A percentile compares a stretch with the other conserved stretches of the same genome.
phyloP scores from a whole-genome alignment of 176 grass and related monocot species.

The Triticum timopheevii region DNA sequence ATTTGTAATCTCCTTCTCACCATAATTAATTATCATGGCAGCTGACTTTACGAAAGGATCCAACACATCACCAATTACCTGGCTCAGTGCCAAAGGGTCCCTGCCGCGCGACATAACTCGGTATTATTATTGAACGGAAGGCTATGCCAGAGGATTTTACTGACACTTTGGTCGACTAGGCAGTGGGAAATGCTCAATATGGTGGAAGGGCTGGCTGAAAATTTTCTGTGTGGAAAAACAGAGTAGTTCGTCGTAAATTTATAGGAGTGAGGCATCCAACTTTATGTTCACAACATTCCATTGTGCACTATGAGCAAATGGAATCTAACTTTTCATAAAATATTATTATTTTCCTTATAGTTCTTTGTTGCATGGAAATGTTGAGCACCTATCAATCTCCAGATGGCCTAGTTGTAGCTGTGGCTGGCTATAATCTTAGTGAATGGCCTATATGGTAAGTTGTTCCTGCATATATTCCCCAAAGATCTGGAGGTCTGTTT shows the following conservation, averaged over 20 bases:
- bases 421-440: slow-evolving; percentile 20
- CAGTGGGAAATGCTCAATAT: slow-evolving; percentile 31
- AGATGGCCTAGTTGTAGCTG: slow-evolving; percentile 43
- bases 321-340: slow-evolving; percentile 73
- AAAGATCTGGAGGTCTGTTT: slow-evolving; percentile 54
- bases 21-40: slow-evolving; percentile 67
- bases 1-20: slow-evolving; percentile 85
- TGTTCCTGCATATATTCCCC: slow-evolving; percentile 64
- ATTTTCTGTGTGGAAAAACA: slow-evolving; percentile 40
- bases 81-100: slow-evolving; percentile 87
- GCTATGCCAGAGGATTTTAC: slow-evolving; percentile 29
- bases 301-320: slow-evolving; percentile 57
- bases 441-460: slow-evolving; percentile 40
- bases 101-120: slow-evolving; percentile 60
- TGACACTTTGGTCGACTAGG: slow-evolving; percentile 24
- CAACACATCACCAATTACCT: slow-evolving; percentile 91
- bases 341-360: slow-evolving; percentile 50
- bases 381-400: slow-evolving; percentile 31
- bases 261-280: slow-evolving; percentile 71
- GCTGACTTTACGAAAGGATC: slow-evolving; percentile 83
- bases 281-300: slow-evolving; percentile 83
- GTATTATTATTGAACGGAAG: slow-evolving; percentile 10
- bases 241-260: slow-evolving; percentile 56
- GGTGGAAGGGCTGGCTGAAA: slow-evolving; percentile 28
- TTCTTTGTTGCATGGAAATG: slow-evolving; percentile 44